Base-by-base conservation (phyloP, 306 rosid genomes). In the Lathyrus sativus region DNA sequence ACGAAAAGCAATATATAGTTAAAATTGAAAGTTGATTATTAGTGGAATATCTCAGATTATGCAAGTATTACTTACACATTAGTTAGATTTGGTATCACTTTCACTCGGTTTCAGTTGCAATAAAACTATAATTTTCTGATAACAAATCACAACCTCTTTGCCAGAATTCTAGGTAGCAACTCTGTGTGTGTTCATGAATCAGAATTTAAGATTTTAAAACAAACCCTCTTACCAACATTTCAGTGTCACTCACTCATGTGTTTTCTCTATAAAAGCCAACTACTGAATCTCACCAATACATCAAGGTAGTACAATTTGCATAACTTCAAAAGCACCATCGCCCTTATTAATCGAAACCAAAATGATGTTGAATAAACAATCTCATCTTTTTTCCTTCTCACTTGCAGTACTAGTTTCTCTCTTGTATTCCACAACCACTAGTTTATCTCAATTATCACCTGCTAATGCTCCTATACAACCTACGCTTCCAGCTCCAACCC, bases 381-480 rank as follows among this genome's bases (percentile, higher is more conserved):
- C 50, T 59, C 35, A 41, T 41, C 11, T 74, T 18, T 35, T 76
- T 26, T 28, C 44, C 65, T 70, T 67, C 75, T 24, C 82, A 18
- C 46, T 78, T 4, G 19, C 75, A 67, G 37, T 81, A 2, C 29
- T 67, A 43, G 0, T 66, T 15, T 53, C 41, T 5, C 28, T 83
- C 8, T 61, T 69, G 26, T 57, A 63, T 67, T 73, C 73, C 54
- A 15, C 74, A 26, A 10, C 53, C 31, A 62, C 61, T 1, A 66
- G 70, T 1, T 44, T 39, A 10, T 85, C 83, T 9, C 95, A 77
- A 44, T 44, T 74, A 54, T 22, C 81, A 22, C 78, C 88, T 4
- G 81, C 82, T 8, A 15, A 51, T 19, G 74, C 87, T 8, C 89
- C 91, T 2, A 43, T 71, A 14, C 71, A 74, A 8, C 64, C 86